These are phyloP conservation scores for Microcera coccophila DNA, from an alignment of 2,329 filamentous ascomycete genomes.

Conservation along the genomic window DNA sequence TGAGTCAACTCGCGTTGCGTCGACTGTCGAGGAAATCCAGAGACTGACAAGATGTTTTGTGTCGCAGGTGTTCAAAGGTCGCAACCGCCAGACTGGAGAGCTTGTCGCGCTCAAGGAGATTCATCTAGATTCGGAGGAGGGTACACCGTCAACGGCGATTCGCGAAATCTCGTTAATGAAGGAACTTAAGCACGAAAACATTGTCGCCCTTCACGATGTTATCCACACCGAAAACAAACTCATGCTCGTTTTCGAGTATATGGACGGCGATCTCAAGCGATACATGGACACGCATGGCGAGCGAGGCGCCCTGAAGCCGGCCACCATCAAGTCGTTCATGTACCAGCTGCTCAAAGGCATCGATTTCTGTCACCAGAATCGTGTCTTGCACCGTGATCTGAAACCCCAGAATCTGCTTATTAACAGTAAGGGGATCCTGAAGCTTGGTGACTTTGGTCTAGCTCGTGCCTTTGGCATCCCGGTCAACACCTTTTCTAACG, in stretches of 20 bases:
- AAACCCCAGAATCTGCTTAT: conserved; percentile 97
- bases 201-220: conserved; percentile 94
- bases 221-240: conserved; percentile 99
- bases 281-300: conserved; percentile 97
- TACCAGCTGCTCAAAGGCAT: conserved; percentile 94
- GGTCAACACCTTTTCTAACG: conserved; percentile 96
- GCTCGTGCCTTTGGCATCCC: conserved; percentile 94
- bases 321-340: conserved; percentile 98
- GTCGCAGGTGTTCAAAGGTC: conserved; percentile 88
- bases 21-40: too few relatives aligned
- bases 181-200: conserved; percentile 98
- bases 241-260: conserved; percentile 98
- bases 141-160: conserved; percentile 94
- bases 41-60: too few relatives aligned
- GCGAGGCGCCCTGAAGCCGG: conserved; percentile 79
- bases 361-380: conserved; percentile 96
- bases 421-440: conserved; percentile 84
- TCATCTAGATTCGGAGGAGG: conserved; percentile 96
- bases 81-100: conserved; percentile 94
- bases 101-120: conserved; percentile 98
- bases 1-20: conserved; percentile 47
- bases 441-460: conserved; percentile 91
- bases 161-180: conserved; percentile 99
- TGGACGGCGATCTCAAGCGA: conserved; percentile 97
- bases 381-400: conserved; percentile 89